Conservation (phyloP, 2,329 filamentous ascomycete species). For the Capronia epimyces region DNA sequence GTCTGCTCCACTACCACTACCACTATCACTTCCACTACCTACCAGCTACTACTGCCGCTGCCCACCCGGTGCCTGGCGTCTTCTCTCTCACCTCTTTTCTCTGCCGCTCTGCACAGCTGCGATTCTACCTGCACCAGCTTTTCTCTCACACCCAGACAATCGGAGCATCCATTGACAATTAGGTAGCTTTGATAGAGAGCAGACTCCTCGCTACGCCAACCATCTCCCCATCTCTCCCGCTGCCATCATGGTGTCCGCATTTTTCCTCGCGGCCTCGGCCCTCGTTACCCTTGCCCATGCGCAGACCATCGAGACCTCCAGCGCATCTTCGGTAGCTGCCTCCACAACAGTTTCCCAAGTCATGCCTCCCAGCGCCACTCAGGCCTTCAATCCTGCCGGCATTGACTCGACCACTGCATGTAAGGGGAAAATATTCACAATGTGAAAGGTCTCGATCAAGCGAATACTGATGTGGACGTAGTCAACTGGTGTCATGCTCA, state of each 20-base stretch:
- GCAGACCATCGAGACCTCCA: constrained; percentile 24
- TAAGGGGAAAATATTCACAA: constrained; percentile 21
- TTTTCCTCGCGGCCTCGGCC: constrained; percentile 22
- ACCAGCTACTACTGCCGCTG: background rate
- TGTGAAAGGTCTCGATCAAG: background rate
- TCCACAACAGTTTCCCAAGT: constrained; percentile 27
- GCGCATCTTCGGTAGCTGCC: constrained; percentile 26
- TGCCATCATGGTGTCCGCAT: constrained; percentile 26
- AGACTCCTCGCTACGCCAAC: background rate
- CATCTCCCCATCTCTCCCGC: constrained; percentile 8
- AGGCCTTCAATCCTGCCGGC: constrained; percentile 21
- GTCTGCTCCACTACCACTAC: background rate
- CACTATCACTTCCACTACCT: constrained; percentile 1
- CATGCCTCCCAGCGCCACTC: constrained; percentile 27
- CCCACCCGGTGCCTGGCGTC: background rate
- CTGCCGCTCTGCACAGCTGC: background rate
- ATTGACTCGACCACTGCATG: constrained; percentile 20
- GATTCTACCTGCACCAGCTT: background rate
- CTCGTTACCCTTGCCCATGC: constrained; percentile 21
- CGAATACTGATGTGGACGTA: constrained; percentile 26
- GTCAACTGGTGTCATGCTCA: constrained; percentile 56
- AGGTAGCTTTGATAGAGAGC: constrained; percentile 15
- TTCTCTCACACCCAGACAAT: constrained; percentile 5
- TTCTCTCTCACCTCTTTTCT: constrained; percentile 6
- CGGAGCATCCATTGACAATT: constrained; percentile 23